These are phyloP conservation scores for Hypoxylon sp. DNA, from an alignment of 2,329 filamentous ascomycete species.

Conservation along the genomic window DNA sequence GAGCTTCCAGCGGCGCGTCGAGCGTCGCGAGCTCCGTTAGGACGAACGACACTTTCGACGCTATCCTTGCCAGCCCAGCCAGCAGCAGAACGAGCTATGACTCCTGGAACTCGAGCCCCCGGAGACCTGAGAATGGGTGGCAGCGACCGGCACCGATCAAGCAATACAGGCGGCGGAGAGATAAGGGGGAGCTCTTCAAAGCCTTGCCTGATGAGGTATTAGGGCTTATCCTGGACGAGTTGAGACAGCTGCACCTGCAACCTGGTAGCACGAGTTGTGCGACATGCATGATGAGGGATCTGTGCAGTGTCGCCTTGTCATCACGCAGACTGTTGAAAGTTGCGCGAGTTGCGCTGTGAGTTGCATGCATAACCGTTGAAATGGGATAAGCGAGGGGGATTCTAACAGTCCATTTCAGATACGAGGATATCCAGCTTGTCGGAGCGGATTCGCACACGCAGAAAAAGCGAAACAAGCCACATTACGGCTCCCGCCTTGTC, in stretches of 20 bases:
- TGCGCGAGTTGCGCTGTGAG: constrained; percentile 64
- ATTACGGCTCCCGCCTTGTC: constrained; percentile 64
- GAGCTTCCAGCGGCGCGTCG: constrained; percentile 46
- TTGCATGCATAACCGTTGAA: constrained; percentile 27
- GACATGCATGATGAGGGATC: constrained; percentile 74
- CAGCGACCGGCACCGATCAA: constrained; percentile 53
- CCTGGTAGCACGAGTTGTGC: constrained; percentile 65
- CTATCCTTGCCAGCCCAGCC: constrained; percentile 47
- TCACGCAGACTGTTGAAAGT: constrained; percentile 65
- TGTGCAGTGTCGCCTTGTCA: constrained; percentile 62
- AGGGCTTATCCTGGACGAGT: constrained; percentile 64
- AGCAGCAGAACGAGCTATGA: constrained; percentile 57
- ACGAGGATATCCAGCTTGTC: constrained; percentile 69
- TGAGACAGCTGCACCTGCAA: constrained; percentile 64
- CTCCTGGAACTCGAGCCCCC: constrained; percentile 52
- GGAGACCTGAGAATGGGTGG: constrained; percentile 48
- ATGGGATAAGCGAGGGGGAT: not conserved
- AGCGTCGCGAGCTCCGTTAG: constrained; percentile 44
- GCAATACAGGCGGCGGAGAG: constrained; percentile 51
- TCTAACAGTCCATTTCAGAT: constrained; percentile 53
- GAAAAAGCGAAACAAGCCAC: constrained; percentile 68
- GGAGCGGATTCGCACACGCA: constrained; percentile 67
- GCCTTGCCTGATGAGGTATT: constrained; percentile 69
- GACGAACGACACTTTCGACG: constrained; percentile 49
- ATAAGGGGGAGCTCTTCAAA: constrained; percentile 65